Evolutionary conservation across 306 rosid genomes (phyloP), one percentile per base, ranked within the genome.

Genomic region (Vigna angularis): DNA sequence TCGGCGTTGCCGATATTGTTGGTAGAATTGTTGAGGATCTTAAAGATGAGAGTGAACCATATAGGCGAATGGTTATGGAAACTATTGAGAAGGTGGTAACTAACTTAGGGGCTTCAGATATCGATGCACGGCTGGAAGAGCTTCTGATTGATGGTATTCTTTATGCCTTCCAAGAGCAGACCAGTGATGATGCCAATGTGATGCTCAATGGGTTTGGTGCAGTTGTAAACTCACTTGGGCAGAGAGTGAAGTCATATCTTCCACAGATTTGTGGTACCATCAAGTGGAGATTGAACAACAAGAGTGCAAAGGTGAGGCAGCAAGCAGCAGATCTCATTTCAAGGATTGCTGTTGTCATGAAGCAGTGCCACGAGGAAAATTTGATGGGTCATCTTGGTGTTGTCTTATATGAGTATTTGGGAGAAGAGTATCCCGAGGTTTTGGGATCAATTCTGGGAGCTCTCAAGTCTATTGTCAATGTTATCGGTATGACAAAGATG

Each of bases 331-430:
- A 94, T 79, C 96, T 94, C 63, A 94, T 94, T 81, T 92, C 98
- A 3, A 90, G 98, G 79, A 92, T 94, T 78, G 96, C 97, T 38
- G 98, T 94, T 53, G 97, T 92, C 61, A 94, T 94, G 98, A 94
- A 89, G 87, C 98, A 94, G 90, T 94, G 98, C 85, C 97, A 94
- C 49, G 98, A 92, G 78, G 98, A 94, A 58, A 97, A 92, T 64
- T 73, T 92, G 87, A 94, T 94, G 98, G 98, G 98, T 24, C 98
- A 94, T 90, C 96, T 94, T 76, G 98, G 98, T 70, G 98, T 94
- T 83, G 96, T 94, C 65, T 77, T 94, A 78, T 94, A 94, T 1
- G 98, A 94, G 85, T 92, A 94, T 88, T 83, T 94, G 81, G 98
- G 98, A 71, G 98, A 94, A 79, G 98, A 94, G 77, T 94, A 94